phyloP scores from a whole-genome alignment of 441 rosid species.

The Eutrema salsugineum region DNA sequence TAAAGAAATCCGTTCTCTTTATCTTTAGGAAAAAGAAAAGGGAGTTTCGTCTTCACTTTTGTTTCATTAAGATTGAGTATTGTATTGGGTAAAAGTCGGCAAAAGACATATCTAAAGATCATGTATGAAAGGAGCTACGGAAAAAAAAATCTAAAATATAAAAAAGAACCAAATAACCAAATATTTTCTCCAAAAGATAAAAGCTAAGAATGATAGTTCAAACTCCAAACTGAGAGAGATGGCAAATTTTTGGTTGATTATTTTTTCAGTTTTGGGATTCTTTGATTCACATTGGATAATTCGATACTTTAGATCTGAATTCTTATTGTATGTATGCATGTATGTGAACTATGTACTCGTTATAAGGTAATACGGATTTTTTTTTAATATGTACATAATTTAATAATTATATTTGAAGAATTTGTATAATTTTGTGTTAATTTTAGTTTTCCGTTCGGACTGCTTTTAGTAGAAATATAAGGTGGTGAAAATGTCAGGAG shows the following conservation, averaged over 20 bases:
- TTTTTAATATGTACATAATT: background rate
- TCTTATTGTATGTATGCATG: background rate
- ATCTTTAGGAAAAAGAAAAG: slow-evolving; percentile 2
- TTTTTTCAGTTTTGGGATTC: background rate
- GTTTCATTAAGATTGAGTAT: slow-evolving; percentile 19
- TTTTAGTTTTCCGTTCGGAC: background rate
- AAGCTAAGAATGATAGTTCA: background rate
- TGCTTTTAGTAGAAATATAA: background rate
- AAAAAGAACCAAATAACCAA: background rate
- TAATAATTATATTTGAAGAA: background rate
- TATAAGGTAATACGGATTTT: background rate
- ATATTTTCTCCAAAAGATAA: background rate
- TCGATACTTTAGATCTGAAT: too few relatives aligned
- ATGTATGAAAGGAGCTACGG: slow-evolving; percentile 6
- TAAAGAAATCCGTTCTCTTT: background rate
- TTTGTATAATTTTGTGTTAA: background rate
- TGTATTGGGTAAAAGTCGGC: background rate
- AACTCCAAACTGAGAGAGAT: background rate
- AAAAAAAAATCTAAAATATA: background rate
- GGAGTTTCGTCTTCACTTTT: slow-evolving; percentile 6
- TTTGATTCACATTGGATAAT: too few relatives aligned
- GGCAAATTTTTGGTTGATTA: background rate
- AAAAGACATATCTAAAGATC: slow-evolving; percentile 6
- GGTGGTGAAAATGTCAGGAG: background rate
- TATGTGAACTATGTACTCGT: background rate